A percentile compares a stretch with the other conserved stretches of the same genome.
Evolutionary conservation across 805 yeast species (phyloP).

Genomic region (Zygotorulaspora danielsina): DNA sequence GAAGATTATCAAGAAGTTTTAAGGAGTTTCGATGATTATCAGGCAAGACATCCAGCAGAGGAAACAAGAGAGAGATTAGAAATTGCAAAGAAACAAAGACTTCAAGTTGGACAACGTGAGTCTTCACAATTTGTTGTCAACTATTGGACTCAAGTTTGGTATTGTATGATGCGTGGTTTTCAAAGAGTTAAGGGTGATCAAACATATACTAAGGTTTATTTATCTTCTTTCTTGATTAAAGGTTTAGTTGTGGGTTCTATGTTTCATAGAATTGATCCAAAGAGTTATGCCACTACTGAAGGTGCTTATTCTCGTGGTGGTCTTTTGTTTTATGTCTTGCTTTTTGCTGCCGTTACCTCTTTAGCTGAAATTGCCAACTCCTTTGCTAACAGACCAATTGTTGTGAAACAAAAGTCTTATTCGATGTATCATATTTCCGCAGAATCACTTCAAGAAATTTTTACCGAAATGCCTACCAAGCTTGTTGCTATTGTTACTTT

Average conservation of each 20-base stretch:
- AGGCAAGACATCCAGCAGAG: slow-evolving; percentile 41
- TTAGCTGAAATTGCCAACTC: slow-evolving; percentile 57
- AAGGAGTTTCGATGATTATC: slow-evolving; percentile 39
- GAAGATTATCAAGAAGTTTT: slow-evolving; percentile 45
- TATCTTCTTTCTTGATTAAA: slow-evolving; percentile 51
- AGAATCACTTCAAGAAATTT: slow-evolving; percentile 53
- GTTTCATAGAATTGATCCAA: slow-evolving; percentile 45
- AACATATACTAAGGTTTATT: slow-evolving; percentile 48
- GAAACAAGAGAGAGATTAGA: slow-evolving; percentile 40
- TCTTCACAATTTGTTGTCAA: slow-evolving; percentile 43
- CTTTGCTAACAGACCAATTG: slow-evolving; percentile 58
- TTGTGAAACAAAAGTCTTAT: slow-evolving; percentile 60
- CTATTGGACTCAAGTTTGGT: slow-evolving; percentile 47
- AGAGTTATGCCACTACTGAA: slow-evolving; percentile 40
- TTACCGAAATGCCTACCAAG: slow-evolving; percentile 56
- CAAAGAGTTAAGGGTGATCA: slow-evolving; percentile 54
- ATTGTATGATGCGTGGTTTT: slow-evolving; percentile 51
- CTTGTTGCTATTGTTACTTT: slow-evolving; percentile 46
- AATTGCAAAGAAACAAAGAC: slow-evolving; percentile 41
- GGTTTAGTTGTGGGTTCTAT: slow-evolving; percentile 59
- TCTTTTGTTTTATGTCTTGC: slow-evolving; percentile 54
- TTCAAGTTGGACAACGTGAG: slow-evolving; percentile 38
- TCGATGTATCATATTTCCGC: slow-evolving; percentile 62
- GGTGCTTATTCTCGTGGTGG: slow-evolving; percentile 65
- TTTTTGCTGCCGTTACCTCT: slow-evolving; percentile 57